These are phyloP conservation scores for Penicillium daleae DNA, from an alignment of 495 filamentous ascomycete species.

Conservation along the genomic window DNA sequence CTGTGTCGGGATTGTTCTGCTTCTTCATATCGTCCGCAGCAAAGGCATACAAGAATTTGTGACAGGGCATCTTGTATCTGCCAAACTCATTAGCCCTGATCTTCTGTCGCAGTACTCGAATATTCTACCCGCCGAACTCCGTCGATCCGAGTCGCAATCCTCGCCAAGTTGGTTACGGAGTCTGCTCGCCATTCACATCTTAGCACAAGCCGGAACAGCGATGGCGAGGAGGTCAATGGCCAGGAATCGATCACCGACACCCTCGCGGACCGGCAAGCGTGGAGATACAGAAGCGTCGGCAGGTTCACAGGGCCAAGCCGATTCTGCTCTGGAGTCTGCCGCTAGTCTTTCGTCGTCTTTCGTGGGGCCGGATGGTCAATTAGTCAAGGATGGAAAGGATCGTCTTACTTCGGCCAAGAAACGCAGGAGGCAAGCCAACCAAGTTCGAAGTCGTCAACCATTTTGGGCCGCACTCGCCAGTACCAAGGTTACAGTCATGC, in stretches of 20 bases:
- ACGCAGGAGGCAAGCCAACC: constrained; percentile 84
- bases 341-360: constrained; percentile 52
- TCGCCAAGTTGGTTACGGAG: constrained; percentile 63
- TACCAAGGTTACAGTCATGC: constrained; percentile 90
- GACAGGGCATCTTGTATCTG: constrained; percentile 48
- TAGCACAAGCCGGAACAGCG: constrained; percentile 72
- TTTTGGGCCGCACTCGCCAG: constrained; percentile 94
- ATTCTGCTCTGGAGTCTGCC: constrained; percentile 49
- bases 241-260: constrained; percentile 50
- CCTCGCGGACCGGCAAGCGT: constrained; percentile 50
- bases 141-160: constrained; percentile 46
- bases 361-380: constrained; percentile 53
- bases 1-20: constrained; percentile 78
- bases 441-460: constrained; percentile 86
- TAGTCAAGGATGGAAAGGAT: constrained; percentile 58
- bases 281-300: constrained; percentile 62
- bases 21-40: constrained; percentile 66
- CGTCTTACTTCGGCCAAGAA: constrained; percentile 71
- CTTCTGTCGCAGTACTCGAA: constrained; percentile 49
- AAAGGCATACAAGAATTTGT: constrained; percentile 59
- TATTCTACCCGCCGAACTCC: constrained; percentile 48
- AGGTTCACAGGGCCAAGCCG: constrained; percentile 49
- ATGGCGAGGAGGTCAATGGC: constrained; percentile 58
- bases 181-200: constrained; percentile 81
- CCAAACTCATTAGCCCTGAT: constrained; percentile 51